These are phyloP conservation scores for Gaultheria prostrata DNA, from an alignment of 148 eudicot genomes.

Conservation along the genomic window DNA sequence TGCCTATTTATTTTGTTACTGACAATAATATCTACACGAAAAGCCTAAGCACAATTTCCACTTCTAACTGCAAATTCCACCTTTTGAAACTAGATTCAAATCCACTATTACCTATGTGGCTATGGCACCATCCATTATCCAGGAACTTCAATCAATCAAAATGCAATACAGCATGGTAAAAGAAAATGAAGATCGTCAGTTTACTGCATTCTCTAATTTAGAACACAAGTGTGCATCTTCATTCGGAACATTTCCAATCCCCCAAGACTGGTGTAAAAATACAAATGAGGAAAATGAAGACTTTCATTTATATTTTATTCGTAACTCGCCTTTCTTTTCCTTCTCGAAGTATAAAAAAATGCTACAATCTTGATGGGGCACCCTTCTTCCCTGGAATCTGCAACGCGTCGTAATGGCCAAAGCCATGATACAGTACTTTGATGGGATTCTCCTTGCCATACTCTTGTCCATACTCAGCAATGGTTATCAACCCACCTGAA, in stretches of 20 bases:
- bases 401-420: slow-evolving; percentile 93
- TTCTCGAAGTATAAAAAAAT: background rate
- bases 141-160: background rate
- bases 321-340: background rate
- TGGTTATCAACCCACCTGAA: slow-evolving; percentile 71
- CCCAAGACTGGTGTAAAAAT: background rate
- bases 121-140: too few species aligned
- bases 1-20: too few species aligned
- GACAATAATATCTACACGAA: too few species aligned
- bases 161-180: background rate
- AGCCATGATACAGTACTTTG: slow-evolving; percentile 78
- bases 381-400: slow-evolving; percentile 56
- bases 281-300: background rate
- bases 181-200: background rate
- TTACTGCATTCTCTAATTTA: background rate
- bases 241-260: background rate
- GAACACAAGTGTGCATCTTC: background rate
- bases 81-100: background rate
- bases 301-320: background rate
- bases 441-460: slow-evolving; percentile 87
- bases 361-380: slow-evolving; percentile 52
- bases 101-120: too few species aligned
- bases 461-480: slow-evolving; percentile 95
- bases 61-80: background rate
- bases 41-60: background rate